Base-by-base conservation (phyloP, 768 basidiomycete genomes). In the Pseudohyphozyma bogoriensis region DNA sequence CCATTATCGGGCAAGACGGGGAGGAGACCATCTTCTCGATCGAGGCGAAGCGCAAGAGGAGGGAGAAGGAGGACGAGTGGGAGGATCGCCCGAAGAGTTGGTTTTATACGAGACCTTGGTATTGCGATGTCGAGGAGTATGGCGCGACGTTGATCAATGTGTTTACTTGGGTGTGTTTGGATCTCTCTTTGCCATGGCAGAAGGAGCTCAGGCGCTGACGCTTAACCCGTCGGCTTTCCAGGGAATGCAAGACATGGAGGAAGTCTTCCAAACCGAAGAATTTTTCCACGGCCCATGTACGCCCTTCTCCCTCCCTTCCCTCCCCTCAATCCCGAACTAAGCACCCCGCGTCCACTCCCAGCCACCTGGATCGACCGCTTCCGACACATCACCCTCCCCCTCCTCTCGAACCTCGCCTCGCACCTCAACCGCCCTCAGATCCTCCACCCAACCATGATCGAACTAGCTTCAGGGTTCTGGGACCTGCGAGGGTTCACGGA, bases 201-300 rank as follows among this genome's bases (percentile, higher is more conserved):
- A 47, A 22, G 12, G 26, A 47, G 26, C 45, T 22, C 47, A n/a
- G n/a, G n/a, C n/a, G n/a, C n/a, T 40, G 39, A 40, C 39, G 20
- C 45, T 28, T 7, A 3, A 22, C 12, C 8, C 29, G 12, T 3
- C 35, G n/a, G 10, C 42, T 22, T 5, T 10, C 29, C 5, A 4
- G 16, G 3, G 1, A 6, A 16, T 50, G 37, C n/a, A n/a, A n/a
- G n/a, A n/a, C n/a, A n/a, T n/a, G n/a, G n/a, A 7, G 6, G 24
- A 50, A 3, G 55, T 47, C 5, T 66, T 59, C 55, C 31, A 53
- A 12, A 24, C 55, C 4, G 65, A 66, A 29, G 65, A 66, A 2
- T 66, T 66, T 58, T 66, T 33, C 44, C 65, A 66, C 58, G 65
- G 60, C 15, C 65, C 65, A 10, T 59, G 64, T 65, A 4, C 32